Base-by-base conservation (phyloP, 208 protist genomes). In the Acanthamoeba triangularis region DNA sequence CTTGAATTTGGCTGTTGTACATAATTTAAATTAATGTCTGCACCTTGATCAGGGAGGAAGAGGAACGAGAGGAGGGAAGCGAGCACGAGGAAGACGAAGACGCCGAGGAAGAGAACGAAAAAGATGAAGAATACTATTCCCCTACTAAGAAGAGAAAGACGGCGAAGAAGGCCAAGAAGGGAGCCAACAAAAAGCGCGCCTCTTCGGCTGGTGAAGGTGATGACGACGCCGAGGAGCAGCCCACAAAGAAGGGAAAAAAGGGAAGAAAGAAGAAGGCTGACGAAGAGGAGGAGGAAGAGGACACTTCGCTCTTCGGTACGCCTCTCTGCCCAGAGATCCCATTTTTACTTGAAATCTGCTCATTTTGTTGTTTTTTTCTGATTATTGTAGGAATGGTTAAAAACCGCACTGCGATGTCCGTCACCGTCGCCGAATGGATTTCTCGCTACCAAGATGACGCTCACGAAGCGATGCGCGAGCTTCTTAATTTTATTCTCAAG, bases 401-500 rank as follows among this genome's bases (percentile, higher is more conserved):
- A 41, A 94, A 82, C 33, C 67, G 90, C n/a, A 82, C 44, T 52
- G 90, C 90, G 8, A 94, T 82, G 65, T 33, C 44, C 11, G 67
- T 94, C 28, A 94, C 65, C 20, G 90, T 94, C 28, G 90, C 90
- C 28, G 90, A 94, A 7, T 94, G 90, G 90, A 82, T 94, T 35
- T 94, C 90, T 2, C 63, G 69, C 13, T 94, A 94, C 69, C 65
- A 94, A 59, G 65, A 94, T 7, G 33, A 94, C 47, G 65, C 59
- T 18, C 13, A 20, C 8, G 90, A 94, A 41, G 90, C 90, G n/a
- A 82, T 94, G 65, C 47, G 59, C 49, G 90, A 94, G 28, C 67
- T 94, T 10, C 59, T 94, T 33, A 94, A 94, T 82, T 94, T 94
- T n/a, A 82, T 94, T 61, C 35, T 94, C 65, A 94, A 47, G 90